A percentile compares a stretch with the other conserved stretches of the same genome.
Conservation (phyloP, 1,284 basidiomycete genomes). For the Ceratobasidium sp. region DNA sequence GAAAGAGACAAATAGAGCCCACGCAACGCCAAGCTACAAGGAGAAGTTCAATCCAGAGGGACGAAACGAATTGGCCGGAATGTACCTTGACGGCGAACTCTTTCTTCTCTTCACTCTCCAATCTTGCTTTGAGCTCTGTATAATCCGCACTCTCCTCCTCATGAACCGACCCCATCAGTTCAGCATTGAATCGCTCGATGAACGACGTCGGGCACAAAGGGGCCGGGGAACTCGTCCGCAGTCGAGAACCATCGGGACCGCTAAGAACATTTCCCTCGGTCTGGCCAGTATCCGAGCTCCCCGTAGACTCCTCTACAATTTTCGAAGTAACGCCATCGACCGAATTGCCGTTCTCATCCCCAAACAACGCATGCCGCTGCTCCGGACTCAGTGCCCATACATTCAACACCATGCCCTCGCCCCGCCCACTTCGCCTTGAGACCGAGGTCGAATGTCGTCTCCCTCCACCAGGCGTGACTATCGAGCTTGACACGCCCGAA, state of each 20-base stretch:
- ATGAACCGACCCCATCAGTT: constrained; percentile 17
- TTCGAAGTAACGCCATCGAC: not conserved
- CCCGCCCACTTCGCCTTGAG: not conserved
- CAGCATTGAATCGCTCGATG: constrained; percentile 28
- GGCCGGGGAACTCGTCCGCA: not conserved
- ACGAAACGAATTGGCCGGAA: not conserved
- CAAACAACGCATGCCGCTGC: constrained; percentile 23
- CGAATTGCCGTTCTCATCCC: not conserved
- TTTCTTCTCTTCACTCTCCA: constrained; percentile 58
- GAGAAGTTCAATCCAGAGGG: not conserved
- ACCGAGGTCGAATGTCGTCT: not conserved
- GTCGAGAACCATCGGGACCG: not conserved
- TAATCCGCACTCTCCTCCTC: constrained; percentile 38
- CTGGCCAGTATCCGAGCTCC: not conserved
- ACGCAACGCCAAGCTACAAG: constrained; percentile 57
- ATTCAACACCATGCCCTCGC: constrained; percentile 17
- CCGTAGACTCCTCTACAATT: not conserved
- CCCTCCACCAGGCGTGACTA: not conserved
- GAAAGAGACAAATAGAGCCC: constrained; percentile 65
- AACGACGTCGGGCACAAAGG: not conserved
- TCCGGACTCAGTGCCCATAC: constrained; percentile 31
- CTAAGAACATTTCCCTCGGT: not conserved
- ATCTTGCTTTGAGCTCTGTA: constrained; percentile 49
- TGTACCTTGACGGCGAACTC: constrained; percentile 63
- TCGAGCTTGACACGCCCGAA: not conserved